A percentile compares a stretch with the other conserved stretches of the same genome.
Conservation (phyloP, 2,329 filamentous ascomycete genomes). For the Fusarium albidum region DNA sequence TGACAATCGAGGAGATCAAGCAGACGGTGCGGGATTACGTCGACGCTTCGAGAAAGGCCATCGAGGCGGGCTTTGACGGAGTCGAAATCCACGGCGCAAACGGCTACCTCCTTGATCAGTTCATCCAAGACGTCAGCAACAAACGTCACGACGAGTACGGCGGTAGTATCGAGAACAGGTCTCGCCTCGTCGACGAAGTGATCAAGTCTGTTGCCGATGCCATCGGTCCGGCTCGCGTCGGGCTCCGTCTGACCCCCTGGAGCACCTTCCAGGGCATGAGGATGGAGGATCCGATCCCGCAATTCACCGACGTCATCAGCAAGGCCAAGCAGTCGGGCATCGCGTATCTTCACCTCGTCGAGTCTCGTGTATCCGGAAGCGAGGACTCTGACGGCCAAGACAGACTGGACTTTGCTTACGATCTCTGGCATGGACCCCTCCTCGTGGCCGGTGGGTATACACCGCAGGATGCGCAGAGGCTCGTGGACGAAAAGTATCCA, state of each 20-base stretch:
- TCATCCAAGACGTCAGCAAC: constrained; percentile 61
- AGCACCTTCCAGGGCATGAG: constrained; percentile 69
- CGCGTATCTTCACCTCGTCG: constrained; percentile 69
- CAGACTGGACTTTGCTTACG: constrained; percentile 44
- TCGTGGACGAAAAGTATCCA: constrained; percentile 43
- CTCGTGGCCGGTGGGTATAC: constrained; percentile 48
- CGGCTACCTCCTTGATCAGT: constrained; percentile 70
- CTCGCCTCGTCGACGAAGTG: constrained; percentile 61
- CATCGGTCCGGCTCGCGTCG: constrained; percentile 60
- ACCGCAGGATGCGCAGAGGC: constrained; percentile 28
- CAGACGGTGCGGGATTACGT: constrained; percentile 66
- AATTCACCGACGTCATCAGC: constrained; percentile 66
- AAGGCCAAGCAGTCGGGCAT: constrained; percentile 61
- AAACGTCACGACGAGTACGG: constrained; percentile 60
- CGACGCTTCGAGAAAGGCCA: constrained; percentile 59
- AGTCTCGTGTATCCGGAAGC: constrained; percentile 60
- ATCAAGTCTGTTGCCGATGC: constrained; percentile 48
- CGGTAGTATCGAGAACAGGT: constrained; percentile 60
- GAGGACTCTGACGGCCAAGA: constrained; percentile 49
- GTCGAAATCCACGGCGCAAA: constrained; percentile 69
- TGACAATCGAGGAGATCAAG: constrained; percentile 72
- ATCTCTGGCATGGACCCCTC: constrained; percentile 44
- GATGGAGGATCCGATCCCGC: constrained; percentile 68
- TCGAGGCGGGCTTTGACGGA: constrained; percentile 73
- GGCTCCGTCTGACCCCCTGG: constrained; percentile 68